phyloP scores from a whole-genome alignment of 139 green algal genomes.

The Spirogloea muscicola region DNA sequence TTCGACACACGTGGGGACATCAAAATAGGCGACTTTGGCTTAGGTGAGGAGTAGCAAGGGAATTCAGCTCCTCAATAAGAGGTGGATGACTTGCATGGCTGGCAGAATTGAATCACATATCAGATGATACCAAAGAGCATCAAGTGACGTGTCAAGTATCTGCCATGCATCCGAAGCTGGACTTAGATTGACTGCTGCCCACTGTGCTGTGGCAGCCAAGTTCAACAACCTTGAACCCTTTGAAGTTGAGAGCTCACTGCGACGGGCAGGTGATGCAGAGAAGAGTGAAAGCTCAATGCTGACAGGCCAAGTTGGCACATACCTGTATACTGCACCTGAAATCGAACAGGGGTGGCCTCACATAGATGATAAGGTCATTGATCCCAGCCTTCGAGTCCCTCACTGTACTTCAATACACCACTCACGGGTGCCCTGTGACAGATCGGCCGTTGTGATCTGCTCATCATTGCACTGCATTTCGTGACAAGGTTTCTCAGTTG shows the following conservation, averaged over 20 bases:
- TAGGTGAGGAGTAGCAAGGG: slow-evolving; percentile 61
- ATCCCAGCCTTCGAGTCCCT: too few relatives aligned
- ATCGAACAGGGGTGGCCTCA: slow-evolving; percentile 31
- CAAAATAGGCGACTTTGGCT: slow-evolving; percentile 94
- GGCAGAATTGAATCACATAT: not conserved
- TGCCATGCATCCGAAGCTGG: not conserved
- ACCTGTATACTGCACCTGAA: slow-evolving; percentile 47
- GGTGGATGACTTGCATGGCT: not conserved
- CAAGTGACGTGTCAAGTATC: not conserved
- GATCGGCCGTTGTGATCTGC: too few relatives aligned
- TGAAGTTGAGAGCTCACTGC: not conserved
- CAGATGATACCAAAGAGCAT: not conserved
- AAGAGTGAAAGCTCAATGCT: not conserved
- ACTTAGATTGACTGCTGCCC: not conserved
- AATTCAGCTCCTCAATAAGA: not conserved
- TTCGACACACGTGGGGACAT: slow-evolving; percentile 87
- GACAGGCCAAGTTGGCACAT: slow-evolving; percentile 39
- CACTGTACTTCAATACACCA: too few relatives aligned
- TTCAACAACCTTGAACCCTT: slow-evolving; percentile 22
- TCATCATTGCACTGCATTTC: not conserved
- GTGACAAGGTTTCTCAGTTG: not conserved
- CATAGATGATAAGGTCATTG: slow-evolving; percentile 60
- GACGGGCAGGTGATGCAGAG: not conserved
- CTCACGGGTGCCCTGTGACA: too few relatives aligned
- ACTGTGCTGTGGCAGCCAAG: slow-evolving; percentile 52